Base-by-base conservation (phyloP, 2,329 filamentous ascomycete genomes). In the Mycogone perniciosa region DNA sequence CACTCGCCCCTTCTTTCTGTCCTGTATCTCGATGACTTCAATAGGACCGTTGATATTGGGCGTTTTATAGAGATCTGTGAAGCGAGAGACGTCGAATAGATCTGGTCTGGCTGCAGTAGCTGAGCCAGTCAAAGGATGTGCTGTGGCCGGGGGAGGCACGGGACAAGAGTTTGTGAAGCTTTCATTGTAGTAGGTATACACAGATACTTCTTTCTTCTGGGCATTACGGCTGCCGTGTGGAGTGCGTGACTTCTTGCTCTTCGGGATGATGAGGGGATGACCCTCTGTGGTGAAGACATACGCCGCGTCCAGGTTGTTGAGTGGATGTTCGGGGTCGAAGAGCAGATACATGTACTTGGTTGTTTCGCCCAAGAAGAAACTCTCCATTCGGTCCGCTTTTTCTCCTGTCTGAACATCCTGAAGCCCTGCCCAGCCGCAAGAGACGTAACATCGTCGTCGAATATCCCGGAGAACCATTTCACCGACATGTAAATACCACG, bases 221-320 rank as follows among this genome's bases (percentile, higher is more conserved):
- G 13, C 51, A 39, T 27, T 35, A 38, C 27, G 51, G 44, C 26
- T 46, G 56, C 29, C 34, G 26, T 33, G 31, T 13, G 13, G 6
- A 7, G 4, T 13, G 4, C 27, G 31, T n/a, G 54, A 51, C 3
- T 56, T 53, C 37, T 58, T 63, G 39, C 58, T 61, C 47, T 61
- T 67, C 2, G 91, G 91, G 47, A 99, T 86, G 39, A 97, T 77
- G 41, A 99, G 75, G 3, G 93, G 93, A 67, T 99, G 93, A 0
- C 92, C 93, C 69, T 99, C 93, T 0, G 93, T 99, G 0, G 88
- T 93, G 66, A 99, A 97, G 10, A 99, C 92, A 66, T 86, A 95
- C 0, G 91, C 83, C 0, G 85, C 84, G 67, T 97, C 93, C 37
- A 95, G 72, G 20, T 82, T 84, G 67, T 97, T 97, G 39, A 99